Base-by-base conservation (phyloP, 441 rosid species). In the Viola pubescens region DNA sequence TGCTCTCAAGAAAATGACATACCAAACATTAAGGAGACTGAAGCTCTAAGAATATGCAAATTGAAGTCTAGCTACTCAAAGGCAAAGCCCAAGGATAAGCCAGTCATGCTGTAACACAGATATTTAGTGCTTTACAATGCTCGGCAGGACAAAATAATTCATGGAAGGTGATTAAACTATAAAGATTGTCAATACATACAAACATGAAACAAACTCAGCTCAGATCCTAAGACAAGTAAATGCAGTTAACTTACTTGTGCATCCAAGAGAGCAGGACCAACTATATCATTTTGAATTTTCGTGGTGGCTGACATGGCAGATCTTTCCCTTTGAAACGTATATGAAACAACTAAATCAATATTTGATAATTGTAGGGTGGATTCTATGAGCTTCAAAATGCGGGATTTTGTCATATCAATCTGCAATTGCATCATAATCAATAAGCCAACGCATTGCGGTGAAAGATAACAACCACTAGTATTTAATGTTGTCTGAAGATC, bases 291-390 rank as follows among this genome's bases (percentile, higher is more conserved):
- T 60, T 81, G 80, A 73, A 86, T 73, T 78, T 76, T 76, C 63
- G 82, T 78, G 48, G 83, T 75, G 67, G 88, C 72, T 14, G 87
- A 78, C 63, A 66, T 66, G 56, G 82, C 59, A 47, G 94, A 70
- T 4, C 77, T 81, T 57, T 73, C 90, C 51, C 86, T 88, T 76
- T 74, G 81, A 54, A 89, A 79, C 7, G 81, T 56, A 63, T 81
- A 84, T 46, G 89, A 62, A 37, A 75, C 67, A 7, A 76, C 95
- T 63, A 89, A 72, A 84, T 89, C 89, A 56, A 87, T 70, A 75
- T 84, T 92, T 66, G 97, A 87, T 60, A 89, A 64, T 67, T 78
- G 84, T 61, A 89, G 69, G 47, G 89, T 92, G 61, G 91, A 75
- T 74, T 79, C 87, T 78, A 86, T 70, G 39, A 84, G 77, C 78